phyloP scores from a whole-genome alignment of 2,329 filamentous ascomycete genomes.

The Neopestalotiopsis sp. region DNA sequence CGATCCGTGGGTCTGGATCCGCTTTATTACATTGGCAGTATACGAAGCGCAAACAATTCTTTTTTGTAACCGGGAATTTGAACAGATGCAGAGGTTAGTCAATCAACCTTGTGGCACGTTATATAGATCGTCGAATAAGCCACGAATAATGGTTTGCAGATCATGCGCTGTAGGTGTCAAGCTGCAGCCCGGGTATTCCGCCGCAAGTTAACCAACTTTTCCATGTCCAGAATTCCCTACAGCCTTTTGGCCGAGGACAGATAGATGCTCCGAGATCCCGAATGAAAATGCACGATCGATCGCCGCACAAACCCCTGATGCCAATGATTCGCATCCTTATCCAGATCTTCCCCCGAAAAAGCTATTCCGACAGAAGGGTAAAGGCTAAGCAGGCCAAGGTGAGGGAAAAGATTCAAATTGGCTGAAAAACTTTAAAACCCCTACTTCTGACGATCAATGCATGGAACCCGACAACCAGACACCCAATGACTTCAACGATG shows the following conservation, averaged over 20 bases:
- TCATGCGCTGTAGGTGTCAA: background rate
- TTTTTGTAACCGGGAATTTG: no score
- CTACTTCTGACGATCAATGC: background rate
- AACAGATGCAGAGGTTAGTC: no score
- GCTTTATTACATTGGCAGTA: background rate
- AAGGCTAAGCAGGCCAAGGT: background rate
- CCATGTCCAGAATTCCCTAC: background rate
- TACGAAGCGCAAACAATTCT: background rate
- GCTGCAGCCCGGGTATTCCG: background rate
- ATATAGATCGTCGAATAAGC: no score
- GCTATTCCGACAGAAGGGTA: background rate
- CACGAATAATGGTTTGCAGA: no score
- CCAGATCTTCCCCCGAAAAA: background rate
- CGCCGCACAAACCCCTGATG: background rate
- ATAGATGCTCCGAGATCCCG: background rate
- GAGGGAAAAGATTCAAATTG: background rate
- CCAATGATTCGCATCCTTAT: background rate
- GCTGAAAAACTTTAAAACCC: background rate
- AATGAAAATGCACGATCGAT: background rate
- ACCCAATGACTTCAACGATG: background rate
- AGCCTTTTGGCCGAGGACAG: background rate
- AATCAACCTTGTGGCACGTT: no score
- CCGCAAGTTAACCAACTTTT: background rate
- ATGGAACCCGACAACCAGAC: background rate
- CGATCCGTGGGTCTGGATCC: background rate